phyloP scores from a whole-genome alignment of 2,329 filamentous ascomycete species.

The Fusarium nelsonii region DNA sequence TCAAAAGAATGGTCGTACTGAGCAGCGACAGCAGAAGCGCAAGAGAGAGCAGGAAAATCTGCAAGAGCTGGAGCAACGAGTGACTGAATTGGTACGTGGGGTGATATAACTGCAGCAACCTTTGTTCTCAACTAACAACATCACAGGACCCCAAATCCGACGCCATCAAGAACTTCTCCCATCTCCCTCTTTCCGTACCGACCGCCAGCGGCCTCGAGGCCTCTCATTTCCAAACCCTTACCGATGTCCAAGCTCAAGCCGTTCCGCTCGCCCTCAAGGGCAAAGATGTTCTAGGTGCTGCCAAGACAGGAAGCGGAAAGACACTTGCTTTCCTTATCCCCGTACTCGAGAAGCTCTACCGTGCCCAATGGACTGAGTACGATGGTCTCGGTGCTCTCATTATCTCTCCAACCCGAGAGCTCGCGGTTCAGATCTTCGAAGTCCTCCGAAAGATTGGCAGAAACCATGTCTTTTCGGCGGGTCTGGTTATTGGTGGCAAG shows the following conservation, averaged over 20 bases:
- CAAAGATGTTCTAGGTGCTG: constrained; percentile 89
- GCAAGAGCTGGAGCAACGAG: constrained; percentile 51
- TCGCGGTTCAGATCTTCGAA: constrained; percentile 97
- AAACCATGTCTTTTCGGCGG: constrained; percentile 91
- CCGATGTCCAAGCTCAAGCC: constrained; percentile 91
- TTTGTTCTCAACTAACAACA: constrained; percentile 15
- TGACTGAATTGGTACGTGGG: constrained; percentile 51
- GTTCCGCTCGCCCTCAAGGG: constrained; percentile 89
- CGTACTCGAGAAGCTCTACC: constrained; percentile 91
- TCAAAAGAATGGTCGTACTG: constrained; percentile 50
- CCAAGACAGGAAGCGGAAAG: constrained; percentile 96
- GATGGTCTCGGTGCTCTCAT: constrained; percentile 95
- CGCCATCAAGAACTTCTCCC: constrained; percentile 76
- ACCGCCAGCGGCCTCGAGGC: constrained; percentile 84
- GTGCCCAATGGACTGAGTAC: constrained; percentile 87
- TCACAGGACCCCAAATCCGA: constrained; percentile 70
- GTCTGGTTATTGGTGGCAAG: constrained; percentile 93
- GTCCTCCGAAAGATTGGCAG: constrained; percentile 91
- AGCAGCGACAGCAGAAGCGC: constrained; percentile 54
- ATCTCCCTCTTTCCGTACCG: constrained; percentile 86
- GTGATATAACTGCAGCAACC: background rate
- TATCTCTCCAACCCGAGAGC: constrained; percentile 91
- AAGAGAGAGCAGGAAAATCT: constrained; percentile 56
- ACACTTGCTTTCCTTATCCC: constrained; percentile 93
- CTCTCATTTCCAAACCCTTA: constrained; percentile 90